Evolutionary conservation across 2,329 filamentous ascomycete species (phyloP), one percentile per base, ranked within the genome.

Genomic region (Macrophomina pseudophaseolina): DNA sequence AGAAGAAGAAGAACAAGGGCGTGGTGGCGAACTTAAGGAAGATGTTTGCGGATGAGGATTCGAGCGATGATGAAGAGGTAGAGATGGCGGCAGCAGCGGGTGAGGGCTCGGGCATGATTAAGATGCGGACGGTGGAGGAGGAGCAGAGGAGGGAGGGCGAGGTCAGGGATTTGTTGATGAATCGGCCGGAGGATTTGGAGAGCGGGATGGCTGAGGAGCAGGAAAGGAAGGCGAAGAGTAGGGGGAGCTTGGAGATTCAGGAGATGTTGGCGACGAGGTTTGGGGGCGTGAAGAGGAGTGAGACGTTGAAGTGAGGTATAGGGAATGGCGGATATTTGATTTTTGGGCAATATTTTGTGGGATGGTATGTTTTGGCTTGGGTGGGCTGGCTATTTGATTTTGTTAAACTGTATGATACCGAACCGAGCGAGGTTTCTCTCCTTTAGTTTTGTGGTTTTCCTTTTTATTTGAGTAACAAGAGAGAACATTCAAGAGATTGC

Each of bases 81-180:
- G 80, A 83, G 40, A 80, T 81, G 35, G 73, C 76, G n/a, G 23
- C 23, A 3, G 23, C 23, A 3, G 83, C 85, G 74, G 75, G 33
- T 48, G 84, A 81, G 83, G 76, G 18, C 2, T 33, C 9, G 28
- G 14, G 40, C 1, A 32, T 46, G 12, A 6, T 42, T n/a, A 49
- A 30, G 63, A 28, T 70, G 12, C 59, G 69, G 65, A 48, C 44
- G 54, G 69, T 69, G 68, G 63, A 67, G 58, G 74, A 76, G 67
- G 70, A 73, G 68, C 68, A 72, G 71, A 70, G 70, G 66, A 68
- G 76, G 30, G 75, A 79, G 69, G 71, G 71, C 8, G 76, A 75
- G 67, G 75, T 79, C 6, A 68, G 69, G 44, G 74, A 76, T 66
- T 60, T 79, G 64, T 33, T 79, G 65, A 70, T 70, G 68, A 72